phyloP scores from a whole-genome alignment of 2,329 filamentous ascomycete species.

The Alternaria ethzedia region DNA sequence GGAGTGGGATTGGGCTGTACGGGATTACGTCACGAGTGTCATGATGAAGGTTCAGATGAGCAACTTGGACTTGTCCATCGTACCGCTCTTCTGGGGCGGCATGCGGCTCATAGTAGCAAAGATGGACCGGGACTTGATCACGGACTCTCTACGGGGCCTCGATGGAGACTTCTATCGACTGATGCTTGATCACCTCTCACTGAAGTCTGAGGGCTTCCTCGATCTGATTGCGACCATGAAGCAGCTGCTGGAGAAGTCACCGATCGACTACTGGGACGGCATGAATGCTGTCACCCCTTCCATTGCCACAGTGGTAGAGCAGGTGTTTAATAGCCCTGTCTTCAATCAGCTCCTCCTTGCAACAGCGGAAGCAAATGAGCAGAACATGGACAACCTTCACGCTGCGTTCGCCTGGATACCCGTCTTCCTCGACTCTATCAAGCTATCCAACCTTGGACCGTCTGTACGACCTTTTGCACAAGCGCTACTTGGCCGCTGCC shows the following conservation, averaged over 20 bases:
- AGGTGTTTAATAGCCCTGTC: constrained; percentile 76
- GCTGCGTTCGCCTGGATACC: constrained; percentile 78
- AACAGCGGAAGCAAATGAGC: constrained; percentile 50
- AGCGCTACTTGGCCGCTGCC: constrained; percentile 73
- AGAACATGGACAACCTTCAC: constrained; percentile 64
- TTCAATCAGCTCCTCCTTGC: constrained; percentile 67
- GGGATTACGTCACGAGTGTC: constrained; percentile 71
- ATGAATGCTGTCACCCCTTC: constrained; percentile 82
- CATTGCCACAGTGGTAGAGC: constrained; percentile 80
- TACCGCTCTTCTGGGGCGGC: constrained; percentile 81
- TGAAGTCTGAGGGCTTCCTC: constrained; percentile 62
- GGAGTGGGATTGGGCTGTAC: constrained; percentile 88
- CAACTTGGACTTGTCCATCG: constrained; percentile 58
- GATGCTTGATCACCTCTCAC: constrained; percentile 68
- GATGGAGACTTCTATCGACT: constrained; percentile 71
- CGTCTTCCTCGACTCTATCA: constrained; percentile 78
- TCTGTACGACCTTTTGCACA: constrained; percentile 80
- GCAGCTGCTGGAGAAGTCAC: constrained; percentile 74
- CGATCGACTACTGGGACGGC: constrained; percentile 85
- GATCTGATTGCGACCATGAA: constrained; percentile 74
- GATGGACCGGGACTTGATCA: constrained; percentile 75
- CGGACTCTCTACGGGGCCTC: constrained; percentile 78
- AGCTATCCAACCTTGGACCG: constrained; percentile 75
- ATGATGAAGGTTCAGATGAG: constrained; percentile 67
- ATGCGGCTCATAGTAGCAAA: constrained; percentile 75